Evolutionary conservation across 2,329 filamentous ascomycete genomes (phyloP), one percentile per base, ranked within the genome.

Genomic region (Pestalotiopsis sp.): DNA sequence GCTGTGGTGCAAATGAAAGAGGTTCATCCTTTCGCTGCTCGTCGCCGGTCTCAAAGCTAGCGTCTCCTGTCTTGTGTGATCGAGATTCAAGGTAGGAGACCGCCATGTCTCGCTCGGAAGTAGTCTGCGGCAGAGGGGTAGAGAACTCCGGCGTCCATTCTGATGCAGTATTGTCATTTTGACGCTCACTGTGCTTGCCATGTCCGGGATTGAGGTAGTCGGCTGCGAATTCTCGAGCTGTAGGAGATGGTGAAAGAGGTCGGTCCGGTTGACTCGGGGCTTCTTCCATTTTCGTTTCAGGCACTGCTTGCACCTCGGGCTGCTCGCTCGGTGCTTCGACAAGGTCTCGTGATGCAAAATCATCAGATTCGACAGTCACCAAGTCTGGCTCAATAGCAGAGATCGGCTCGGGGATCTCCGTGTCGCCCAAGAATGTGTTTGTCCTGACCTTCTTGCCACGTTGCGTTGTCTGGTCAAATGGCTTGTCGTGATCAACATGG

Each of bases 361-460:
- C 71, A 17, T 73, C 71, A 45, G 75, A 64, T 57, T 77, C 76
- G 6, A 66, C 66, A 36, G 75, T 72, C n/a, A 74, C 69, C 13
- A 76, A 68, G 45, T 76, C 71, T 25, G 76, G 72, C 64, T 78
- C 75, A 61, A 38, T 61, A 4, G 59, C 59, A 17, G 76, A 69
- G 41, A 77, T 72, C 20, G 76, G 72, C 64, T 78, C 75, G 2
- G 73, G 66, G 13, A 78, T 67, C 67, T 74, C 72, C n/a, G 69
- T 61, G 14, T 75, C 69, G 20, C 77, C 74, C 49, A 72, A 69
- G 49, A 68, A 70, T 39, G 75, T 70, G 66, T 70, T 69, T 23
- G 74, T 80, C 68, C 77, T 79, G 64, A 74, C 66, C 72, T 77
- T 81, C 73, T 82, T 82, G 61, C 77, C 78, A 20, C 75, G 77